These are phyloP conservation scores for Debaryomyces sp. DNA, from an alignment of 1,139 yeast genomes.

Conservation along the genomic window DNA sequence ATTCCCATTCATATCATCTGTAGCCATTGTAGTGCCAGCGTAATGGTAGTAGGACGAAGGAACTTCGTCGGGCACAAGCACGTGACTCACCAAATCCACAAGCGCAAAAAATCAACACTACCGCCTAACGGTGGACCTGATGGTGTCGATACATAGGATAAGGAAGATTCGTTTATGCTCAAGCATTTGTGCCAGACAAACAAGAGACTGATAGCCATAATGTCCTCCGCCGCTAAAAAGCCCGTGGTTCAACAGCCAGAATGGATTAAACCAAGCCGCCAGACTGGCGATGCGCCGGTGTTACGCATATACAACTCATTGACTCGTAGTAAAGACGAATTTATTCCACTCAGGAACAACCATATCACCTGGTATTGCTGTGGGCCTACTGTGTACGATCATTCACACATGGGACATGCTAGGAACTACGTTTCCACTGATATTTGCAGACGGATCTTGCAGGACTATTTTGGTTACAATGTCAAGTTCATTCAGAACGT, in stretches of 20 bases:
- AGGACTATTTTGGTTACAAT: conserved; percentile 89
- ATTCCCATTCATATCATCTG: neutral
- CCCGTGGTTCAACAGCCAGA: conserved; percentile 39
- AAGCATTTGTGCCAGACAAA: conserved; percentile 5
- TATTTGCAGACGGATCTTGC: conserved; percentile 83
- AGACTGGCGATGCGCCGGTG: conserved; percentile 18
- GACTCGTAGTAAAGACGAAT: conserved; percentile 78
- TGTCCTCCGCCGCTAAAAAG: conserved; percentile 30
- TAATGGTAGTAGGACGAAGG: neutral
- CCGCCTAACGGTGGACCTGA: neutral
- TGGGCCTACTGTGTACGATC: conserved; percentile 98
- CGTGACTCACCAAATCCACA: neutral
- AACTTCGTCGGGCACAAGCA: neutral
- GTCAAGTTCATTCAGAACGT: conserved; percentile 91
- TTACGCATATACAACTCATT: conserved; percentile 69
- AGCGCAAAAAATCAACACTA: neutral
- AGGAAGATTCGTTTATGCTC: conserved; percentile 9
- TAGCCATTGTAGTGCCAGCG: neutral
- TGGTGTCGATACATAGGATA: neutral
- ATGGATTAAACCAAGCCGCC: conserved; percentile 36
- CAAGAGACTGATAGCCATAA: conserved; percentile 15
- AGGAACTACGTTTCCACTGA: conserved; percentile 95
- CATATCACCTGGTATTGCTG: conserved; percentile 94
- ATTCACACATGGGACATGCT: conserved; percentile 99
- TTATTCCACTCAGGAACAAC: conserved; percentile 62